Conservation (phyloP, 2,329 filamentous ascomycete species). For the Fusarium metavorans region DNA sequence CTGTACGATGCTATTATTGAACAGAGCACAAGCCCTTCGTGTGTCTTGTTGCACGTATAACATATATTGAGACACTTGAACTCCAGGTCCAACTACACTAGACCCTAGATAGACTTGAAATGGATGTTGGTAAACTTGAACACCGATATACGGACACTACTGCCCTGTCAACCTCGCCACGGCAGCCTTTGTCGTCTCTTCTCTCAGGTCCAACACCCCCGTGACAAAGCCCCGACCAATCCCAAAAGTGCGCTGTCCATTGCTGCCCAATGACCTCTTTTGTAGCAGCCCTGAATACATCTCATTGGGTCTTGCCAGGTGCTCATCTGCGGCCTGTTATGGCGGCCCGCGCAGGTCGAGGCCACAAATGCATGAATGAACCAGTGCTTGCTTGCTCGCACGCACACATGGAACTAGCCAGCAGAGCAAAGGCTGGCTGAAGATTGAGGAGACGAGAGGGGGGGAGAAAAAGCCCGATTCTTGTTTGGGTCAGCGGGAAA, state of each 20-base stretch:
- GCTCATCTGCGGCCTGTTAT: constrained; percentile 23
- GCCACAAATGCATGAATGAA: constrained; percentile 25
- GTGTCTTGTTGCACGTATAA: constrained; percentile 27
- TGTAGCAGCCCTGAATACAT: background rate
- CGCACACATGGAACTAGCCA: background rate
- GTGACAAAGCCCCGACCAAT: constrained; percentile 21
- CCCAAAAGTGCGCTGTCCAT: constrained; percentile 3
- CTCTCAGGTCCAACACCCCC: constrained; percentile 14
- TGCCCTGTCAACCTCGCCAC: background rate
- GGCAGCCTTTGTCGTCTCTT: constrained; percentile 26
- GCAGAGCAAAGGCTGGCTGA: background rate
- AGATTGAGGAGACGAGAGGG: background rate
- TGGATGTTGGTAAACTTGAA: background rate
- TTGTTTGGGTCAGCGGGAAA: background rate
- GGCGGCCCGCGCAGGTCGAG: constrained; percentile 23
- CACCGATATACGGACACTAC: background rate
- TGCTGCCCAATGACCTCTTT: constrained; percentile 30
- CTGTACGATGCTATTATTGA: constrained; percentile 23
- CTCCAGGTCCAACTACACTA: background rate
- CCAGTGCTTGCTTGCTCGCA: background rate
- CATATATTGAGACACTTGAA: constrained; percentile 10
- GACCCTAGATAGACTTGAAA: background rate
- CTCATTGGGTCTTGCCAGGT: background rate
- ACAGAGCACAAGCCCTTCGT: constrained; percentile 10
- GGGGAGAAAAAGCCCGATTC: too few species aligned